These are phyloP conservation scores for Aureobasidium sp. DNA, from an alignment of 2,329 filamentous ascomycete species.

Conservation along the genomic window DNA sequence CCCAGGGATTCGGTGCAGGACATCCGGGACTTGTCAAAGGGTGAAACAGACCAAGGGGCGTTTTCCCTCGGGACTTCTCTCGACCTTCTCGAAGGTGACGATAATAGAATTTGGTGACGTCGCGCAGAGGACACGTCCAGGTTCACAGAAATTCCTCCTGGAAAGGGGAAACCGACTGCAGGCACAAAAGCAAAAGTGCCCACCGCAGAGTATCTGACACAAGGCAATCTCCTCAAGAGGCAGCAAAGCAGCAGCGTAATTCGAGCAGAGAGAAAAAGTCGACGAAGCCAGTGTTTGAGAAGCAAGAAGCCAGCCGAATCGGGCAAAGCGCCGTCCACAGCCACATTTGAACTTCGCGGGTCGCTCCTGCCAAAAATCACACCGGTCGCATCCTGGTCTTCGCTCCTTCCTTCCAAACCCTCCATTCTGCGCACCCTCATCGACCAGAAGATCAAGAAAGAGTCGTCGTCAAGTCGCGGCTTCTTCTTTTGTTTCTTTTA, in stretches of 20 bases:
- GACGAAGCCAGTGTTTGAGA: slow-evolving; percentile 2
- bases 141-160: neutral
- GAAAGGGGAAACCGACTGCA: neutral
- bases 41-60: slow-evolving; percentile 13
- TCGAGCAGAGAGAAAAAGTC: slow-evolving; percentile 11
- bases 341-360: slow-evolving; percentile 5
- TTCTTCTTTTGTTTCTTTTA: slow-evolving; percentile 12
- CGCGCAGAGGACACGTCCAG: neutral
- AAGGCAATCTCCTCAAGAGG: slow-evolving; percentile 11
- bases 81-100: slow-evolving; percentile 12
- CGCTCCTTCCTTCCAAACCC: slow-evolving; percentile 7
- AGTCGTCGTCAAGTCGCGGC: slow-evolving; percentile 4
- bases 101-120: slow-evolving; percentile 5
- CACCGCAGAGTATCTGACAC: slow-evolving; percentile 5
- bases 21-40: slow-evolving; percentile 8
- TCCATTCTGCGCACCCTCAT: neutral
- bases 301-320: neutral
- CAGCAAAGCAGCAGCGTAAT: slow-evolving; percentile 11
- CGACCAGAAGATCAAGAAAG: slow-evolving; percentile 9
- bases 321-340: neutral
- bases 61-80: slow-evolving; percentile 2
- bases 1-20: slow-evolving; percentile 8
- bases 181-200: neutral
- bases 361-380: neutral
- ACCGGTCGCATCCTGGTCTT: neutral